These are phyloP conservation scores for Lentinus tigrinus DNA, from an alignment of 768 basidiomycete species.

Conservation along the genomic window DNA sequence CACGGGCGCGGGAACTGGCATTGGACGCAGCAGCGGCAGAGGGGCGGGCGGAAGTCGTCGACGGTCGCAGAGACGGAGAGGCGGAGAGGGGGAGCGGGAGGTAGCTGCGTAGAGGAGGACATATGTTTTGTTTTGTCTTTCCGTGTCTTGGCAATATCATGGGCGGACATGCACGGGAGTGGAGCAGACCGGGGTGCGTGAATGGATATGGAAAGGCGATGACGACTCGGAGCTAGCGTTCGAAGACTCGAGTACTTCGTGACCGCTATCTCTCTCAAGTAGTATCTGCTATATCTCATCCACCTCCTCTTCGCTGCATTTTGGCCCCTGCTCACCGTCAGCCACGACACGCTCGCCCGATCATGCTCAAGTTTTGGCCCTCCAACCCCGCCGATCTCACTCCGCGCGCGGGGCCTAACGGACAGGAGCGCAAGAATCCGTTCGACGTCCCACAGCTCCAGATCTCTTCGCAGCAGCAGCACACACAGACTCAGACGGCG, in stretches of 20 bases:
- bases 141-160: neutral
- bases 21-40: constrained; percentile 23
- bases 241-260: neutral
- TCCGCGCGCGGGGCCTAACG: constrained; percentile 46
- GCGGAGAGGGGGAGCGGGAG: neutral
- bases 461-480: constrained; percentile 21
- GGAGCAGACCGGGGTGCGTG: neutral
- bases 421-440: constrained; percentile 53
- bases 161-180: neutral
- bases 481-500: neutral
- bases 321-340: neutral
- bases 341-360: too few relatives aligned
- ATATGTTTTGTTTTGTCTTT: neutral
- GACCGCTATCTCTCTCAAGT: neutral
- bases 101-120: neutral
- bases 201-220: neutral
- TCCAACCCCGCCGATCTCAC: constrained; percentile 44
- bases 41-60: constrained; percentile 15
- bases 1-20: constrained; percentile 18
- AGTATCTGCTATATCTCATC: neutral
- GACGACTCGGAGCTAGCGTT: neutral
- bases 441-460: constrained; percentile 48
- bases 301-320: neutral
- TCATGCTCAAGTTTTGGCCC: constrained; percentile 74
- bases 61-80: constrained; percentile 9